These are phyloP conservation scores for Takashimella koratensis DNA, from an alignment of 1,284 basidiomycete genomes.

Conservation along the genomic window DNA sequence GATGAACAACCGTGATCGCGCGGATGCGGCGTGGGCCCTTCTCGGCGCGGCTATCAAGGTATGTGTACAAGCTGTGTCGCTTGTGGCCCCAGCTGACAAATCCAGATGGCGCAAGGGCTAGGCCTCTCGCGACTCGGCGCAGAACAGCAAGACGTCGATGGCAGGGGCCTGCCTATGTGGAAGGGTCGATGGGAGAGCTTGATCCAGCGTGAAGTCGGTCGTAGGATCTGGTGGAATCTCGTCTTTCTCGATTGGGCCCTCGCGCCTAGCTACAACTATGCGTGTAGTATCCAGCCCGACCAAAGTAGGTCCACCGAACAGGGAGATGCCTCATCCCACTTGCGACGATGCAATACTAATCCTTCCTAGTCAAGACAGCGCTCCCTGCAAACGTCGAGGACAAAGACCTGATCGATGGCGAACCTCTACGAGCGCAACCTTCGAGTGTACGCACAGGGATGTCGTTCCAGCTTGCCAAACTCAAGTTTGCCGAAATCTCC, in stretches of 20 bases:
- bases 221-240: constrained; percentile 50
- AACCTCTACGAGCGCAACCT: constrained; percentile 43
- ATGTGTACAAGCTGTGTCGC: constrained; percentile 1
- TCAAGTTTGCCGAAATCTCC: constrained; percentile 47
- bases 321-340: background rate
- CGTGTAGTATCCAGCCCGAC: constrained; percentile 48
- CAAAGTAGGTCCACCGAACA: constrained; percentile 36
- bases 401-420: constrained; percentile 48
- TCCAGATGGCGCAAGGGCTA: constrained; percentile 49
- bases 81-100: background rate
- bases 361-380: constrained; percentile 46
- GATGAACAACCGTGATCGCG: constrained; percentile 50
- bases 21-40: constrained; percentile 49
- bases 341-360: no score
- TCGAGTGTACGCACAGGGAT: constrained; percentile 46
- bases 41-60: constrained; percentile 50
- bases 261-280: constrained; percentile 47
- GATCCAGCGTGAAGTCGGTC: constrained; percentile 49
- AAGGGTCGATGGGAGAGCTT: constrained; percentile 49
- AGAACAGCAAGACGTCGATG: constrained; percentile 43
- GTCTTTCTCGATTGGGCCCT: constrained; percentile 50
- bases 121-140: constrained; percentile 49
- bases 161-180: constrained; percentile 46
- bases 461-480: constrained; percentile 49
- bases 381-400: constrained; percentile 50